A percentile compares a stretch with the other conserved stretches of the same genome.
Conservation (phyloP, 2,329 filamentous ascomycete genomes). For the Aspergillus neoniger region DNA sequence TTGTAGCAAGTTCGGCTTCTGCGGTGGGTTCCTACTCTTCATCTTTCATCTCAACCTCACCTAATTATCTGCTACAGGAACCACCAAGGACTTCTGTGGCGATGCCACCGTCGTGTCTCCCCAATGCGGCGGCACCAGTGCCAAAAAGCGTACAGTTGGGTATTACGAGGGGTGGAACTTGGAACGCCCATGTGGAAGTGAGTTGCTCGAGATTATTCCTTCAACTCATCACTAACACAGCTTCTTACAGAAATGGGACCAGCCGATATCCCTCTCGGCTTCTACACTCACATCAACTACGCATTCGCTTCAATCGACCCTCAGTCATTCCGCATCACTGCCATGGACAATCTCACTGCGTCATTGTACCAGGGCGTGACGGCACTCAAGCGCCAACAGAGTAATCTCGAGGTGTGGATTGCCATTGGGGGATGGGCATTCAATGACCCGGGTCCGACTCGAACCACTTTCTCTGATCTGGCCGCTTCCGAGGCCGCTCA, state of each 20-base stretch:
- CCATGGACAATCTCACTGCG: conserved; percentile 26
- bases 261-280: conserved; percentile 22
- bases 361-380: conserved; percentile 30
- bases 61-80: conserved; percentile 3
- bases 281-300: conserved; percentile 38
- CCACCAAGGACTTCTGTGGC: conserved; percentile 12
- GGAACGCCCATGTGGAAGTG: conserved; percentile 24
- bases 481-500: conserved; percentile 15
- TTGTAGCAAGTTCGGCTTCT: conserved; percentile 9
- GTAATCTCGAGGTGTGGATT: conserved; percentile 24
- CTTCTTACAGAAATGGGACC: conserved; percentile 15
- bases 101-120: conserved; percentile 12
- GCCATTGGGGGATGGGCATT: conserved; percentile 30
- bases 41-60: background rate
- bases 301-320: conserved; percentile 50
- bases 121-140: conserved; percentile 10
- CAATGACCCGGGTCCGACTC: conserved; percentile 26
- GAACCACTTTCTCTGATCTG: conserved; percentile 20
- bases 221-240: background rate
- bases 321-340: conserved; percentile 27
- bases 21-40: conserved; percentile 1
- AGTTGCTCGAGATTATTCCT: background rate
- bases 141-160: conserved; percentile 27
- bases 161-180: conserved; percentile 41
- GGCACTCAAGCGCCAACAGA: conserved; percentile 33